These are phyloP conservation scores for Pyrenophora teres DNA, from an alignment of 2,329 filamentous ascomycete species.

Conservation along the genomic window DNA sequence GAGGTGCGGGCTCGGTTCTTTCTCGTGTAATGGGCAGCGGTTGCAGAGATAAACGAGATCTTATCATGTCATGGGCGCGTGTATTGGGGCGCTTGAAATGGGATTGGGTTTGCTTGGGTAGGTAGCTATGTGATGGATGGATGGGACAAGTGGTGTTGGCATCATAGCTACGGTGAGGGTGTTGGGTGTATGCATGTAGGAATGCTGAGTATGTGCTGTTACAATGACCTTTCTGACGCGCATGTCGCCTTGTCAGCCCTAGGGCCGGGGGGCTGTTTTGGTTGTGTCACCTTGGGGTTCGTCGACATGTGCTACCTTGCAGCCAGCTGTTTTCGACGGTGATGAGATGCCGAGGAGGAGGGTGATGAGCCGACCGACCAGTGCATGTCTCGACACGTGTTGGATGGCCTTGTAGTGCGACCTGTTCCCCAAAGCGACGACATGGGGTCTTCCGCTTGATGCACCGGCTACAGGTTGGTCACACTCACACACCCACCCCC, in stretches of 20 bases:
- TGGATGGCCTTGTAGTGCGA: constrained; percentile 2
- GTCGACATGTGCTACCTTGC: neutral
- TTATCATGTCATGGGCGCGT: neutral
- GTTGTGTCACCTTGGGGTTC: constrained; percentile 19
- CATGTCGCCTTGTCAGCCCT: constrained; percentile 16
- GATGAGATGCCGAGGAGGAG: constrained; percentile 2
- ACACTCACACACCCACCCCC: constrained; percentile 11
- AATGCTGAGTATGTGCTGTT: too few relatives aligned
- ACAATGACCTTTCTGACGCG: neutral
- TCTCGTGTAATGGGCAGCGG: too few relatives aligned
- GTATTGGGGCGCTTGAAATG: too few relatives aligned
- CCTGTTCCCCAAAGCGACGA: constrained; percentile 1
- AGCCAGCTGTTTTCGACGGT: neutral
- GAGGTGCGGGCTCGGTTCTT: too few relatives aligned
- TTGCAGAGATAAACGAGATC: constrained; percentile 18
- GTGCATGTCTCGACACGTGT: constrained; percentile 13
- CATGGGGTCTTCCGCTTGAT: constrained; percentile 18
- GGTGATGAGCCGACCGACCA: constrained; percentile 3
- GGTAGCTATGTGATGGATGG: neutral
- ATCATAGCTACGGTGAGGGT: neutral
- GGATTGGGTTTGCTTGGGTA: neutral
- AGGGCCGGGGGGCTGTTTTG: constrained; percentile 19
- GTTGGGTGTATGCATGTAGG: too few relatives aligned
- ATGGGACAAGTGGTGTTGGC: neutral
- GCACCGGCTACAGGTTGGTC: constrained; percentile 29